A percentile compares a stretch with the other conserved stretches of the same genome.
Conservation (phyloP, 805 yeast species). For the Saccharomycopsis sp. region DNA sequence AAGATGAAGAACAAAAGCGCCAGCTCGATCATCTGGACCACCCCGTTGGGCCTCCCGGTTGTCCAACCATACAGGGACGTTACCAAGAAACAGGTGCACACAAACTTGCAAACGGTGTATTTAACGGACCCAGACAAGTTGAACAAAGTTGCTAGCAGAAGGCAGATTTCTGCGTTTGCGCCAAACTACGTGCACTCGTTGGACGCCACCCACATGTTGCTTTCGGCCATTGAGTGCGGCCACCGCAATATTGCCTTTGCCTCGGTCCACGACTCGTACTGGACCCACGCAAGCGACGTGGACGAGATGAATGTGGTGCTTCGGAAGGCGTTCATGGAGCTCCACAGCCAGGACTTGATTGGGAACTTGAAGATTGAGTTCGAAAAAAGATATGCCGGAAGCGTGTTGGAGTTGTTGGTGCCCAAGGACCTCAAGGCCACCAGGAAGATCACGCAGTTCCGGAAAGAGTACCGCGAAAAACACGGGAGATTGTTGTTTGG, state of each 20-base stretch:
- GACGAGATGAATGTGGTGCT: conserved; percentile 58
- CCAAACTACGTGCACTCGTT: conserved; percentile 92
- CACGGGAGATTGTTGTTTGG: conserved; percentile 48
- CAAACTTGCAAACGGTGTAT: conserved; percentile 80
- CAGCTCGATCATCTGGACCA: conserved; percentile 94
- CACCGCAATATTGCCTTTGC: conserved; percentile 66
- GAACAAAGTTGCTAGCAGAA: conserved; percentile 75
- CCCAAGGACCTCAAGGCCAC: conserved; percentile 46
- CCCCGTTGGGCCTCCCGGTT: conserved; percentile 90
- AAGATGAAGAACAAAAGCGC: conserved; percentile 36
- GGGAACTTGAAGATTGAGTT: conserved; percentile 68
- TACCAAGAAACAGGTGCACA: conserved; percentile 56
- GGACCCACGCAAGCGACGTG: conserved; percentile 93
- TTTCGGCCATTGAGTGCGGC: conserved; percentile 76
- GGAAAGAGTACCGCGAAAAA: conserved; percentile 36
- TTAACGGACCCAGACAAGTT: conserved; percentile 83
- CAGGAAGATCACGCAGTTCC: conserved; percentile 37
- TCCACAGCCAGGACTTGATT: conserved; percentile 70
- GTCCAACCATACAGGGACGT: conserved; percentile 89
- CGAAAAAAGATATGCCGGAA: conserved; percentile 66
- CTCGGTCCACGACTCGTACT: conserved; percentile 93
- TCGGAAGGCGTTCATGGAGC: conserved; percentile 68
- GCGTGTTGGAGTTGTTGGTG: conserved; percentile 51
- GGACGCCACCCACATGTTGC: conserved; percentile 94
- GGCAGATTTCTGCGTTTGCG: conserved; percentile 89